These are phyloP conservation scores for Spergularia bocconei DNA, from an alignment of 148 eudicot genomes.

Conservation along the genomic window DNA sequence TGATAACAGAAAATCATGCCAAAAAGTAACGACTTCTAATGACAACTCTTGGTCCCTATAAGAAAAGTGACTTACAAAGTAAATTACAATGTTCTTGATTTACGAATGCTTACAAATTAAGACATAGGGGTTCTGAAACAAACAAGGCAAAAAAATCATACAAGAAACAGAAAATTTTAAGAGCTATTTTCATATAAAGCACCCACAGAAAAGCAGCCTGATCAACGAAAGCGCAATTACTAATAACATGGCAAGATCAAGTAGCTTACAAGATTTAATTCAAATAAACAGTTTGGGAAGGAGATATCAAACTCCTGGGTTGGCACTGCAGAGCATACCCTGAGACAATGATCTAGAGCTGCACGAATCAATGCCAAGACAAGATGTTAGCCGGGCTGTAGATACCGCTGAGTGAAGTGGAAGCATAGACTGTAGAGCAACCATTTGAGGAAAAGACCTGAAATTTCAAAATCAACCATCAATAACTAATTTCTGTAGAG, in stretches of 20 bases:
- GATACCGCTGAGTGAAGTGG: constrained; percentile 84
- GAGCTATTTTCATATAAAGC: neutral
- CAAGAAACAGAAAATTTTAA: neutral
- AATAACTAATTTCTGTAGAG: constrained; percentile 10
- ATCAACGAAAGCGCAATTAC: constrained; percentile 3
- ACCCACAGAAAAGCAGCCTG: neutral
- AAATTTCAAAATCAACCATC: constrained; percentile 19
- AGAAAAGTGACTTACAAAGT: neutral
- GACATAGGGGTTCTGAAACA: neutral
- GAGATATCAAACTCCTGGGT: constrained; percentile 91
- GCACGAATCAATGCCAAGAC: constrained; percentile 71
- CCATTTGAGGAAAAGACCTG: constrained; percentile 75
- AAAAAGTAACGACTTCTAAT: neutral
- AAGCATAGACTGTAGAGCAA: constrained; percentile 67
- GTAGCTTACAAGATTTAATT: constrained; percentile 37
- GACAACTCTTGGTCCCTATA: neutral
- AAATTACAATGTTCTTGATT: neutral
- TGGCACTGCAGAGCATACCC: constrained; percentile 97
- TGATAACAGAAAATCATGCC: neutral
- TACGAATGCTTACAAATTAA: neutral
- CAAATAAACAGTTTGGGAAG: constrained; percentile 27
- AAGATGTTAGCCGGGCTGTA: constrained; percentile 75
- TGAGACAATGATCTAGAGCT: constrained; percentile 88
- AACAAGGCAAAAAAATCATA: neutral
- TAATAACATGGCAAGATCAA: constrained; percentile 29